phyloP scores from a whole-genome alignment of 805 yeast genomes.

The Candida jianshihensis region DNA sequence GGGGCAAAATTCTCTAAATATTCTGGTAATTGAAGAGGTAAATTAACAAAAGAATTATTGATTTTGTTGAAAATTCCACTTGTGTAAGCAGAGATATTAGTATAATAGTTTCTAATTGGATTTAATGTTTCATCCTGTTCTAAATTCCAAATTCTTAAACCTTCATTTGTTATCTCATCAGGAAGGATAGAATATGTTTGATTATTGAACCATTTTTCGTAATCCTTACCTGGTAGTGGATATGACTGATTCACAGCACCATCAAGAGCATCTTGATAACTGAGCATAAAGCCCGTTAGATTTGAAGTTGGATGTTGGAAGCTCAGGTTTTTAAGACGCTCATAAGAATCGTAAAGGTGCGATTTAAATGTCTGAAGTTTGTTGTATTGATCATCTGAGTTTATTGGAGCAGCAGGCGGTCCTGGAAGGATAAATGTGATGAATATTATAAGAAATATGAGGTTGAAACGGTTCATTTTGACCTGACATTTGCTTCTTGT shows the following conservation, averaged over 20 bases:
- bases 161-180: conserved; percentile 39
- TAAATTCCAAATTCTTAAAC: conserved; percentile 47
- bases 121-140: conserved; percentile 16
- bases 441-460: conserved; percentile 21
- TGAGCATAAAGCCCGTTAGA: conserved; percentile 62
- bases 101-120: conserved; percentile 19
- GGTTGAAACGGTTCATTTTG: conserved; percentile 18
- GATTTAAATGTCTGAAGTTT: conserved; percentile 33
- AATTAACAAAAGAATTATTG: conserved; percentile 8
- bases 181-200: conserved; percentile 57
- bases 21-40: conserved; percentile 18
- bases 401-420: conserved; percentile 25
- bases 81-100: conserved; percentile 44
- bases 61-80: conserved; percentile 33
- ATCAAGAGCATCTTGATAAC: conserved; percentile 50
- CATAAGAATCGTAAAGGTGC: conserved; percentile 27
- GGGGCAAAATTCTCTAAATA: conserved; percentile 14
- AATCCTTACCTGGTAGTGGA: conserved; percentile 45
- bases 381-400: conserved; percentile 26
- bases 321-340: conserved; percentile 32
- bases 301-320: conserved; percentile 56
- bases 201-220: conserved; percentile 39
- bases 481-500: neutral
- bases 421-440: conserved; percentile 35
- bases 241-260: conserved; percentile 43